These are phyloP conservation scores for Niebla homalea DNA, from an alignment of 495 filamentous ascomycete species.

Conservation along the genomic window DNA sequence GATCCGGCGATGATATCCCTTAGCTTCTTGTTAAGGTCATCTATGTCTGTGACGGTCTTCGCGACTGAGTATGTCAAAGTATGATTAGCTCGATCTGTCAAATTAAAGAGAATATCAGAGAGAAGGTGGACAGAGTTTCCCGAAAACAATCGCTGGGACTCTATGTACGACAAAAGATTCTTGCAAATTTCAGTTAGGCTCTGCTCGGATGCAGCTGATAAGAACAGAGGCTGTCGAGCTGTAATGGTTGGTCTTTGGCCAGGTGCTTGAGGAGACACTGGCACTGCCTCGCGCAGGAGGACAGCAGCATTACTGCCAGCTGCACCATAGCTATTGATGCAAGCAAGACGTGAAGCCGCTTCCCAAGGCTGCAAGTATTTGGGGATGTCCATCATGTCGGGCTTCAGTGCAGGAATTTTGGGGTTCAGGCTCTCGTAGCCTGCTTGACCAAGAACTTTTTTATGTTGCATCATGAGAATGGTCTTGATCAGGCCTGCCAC, in stretches of 20 bases:
- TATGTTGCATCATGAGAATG: slow-evolving; percentile 30
- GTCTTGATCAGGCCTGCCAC: slow-evolving; percentile 29
- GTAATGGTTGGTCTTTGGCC: neutral
- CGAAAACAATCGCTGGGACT: no score
- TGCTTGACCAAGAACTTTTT: slow-evolving; percentile 21
- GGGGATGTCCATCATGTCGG: slow-evolving; percentile 20
- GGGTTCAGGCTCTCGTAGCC: slow-evolving; percentile 26
- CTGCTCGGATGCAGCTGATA: neutral
- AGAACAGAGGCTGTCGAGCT: neutral
- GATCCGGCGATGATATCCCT: neutral
- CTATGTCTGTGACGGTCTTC: slow-evolving; percentile 7
- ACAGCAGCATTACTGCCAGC: slow-evolving; percentile 34
- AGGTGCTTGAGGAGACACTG: neutral
- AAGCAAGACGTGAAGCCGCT: slow-evolving; percentile 10
- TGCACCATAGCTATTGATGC: slow-evolving; percentile 38
- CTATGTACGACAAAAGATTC: neutral
- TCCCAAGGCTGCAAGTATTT: slow-evolving; percentile 13
- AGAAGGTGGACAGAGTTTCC: neutral
- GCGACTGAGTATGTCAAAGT: neutral
- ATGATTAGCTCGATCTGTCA: neutral
- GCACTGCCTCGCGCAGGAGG: slow-evolving; percentile 19
- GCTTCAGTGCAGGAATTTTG: slow-evolving; percentile 19
- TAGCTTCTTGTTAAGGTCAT: slow-evolving; percentile 18
- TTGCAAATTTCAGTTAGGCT: neutral
- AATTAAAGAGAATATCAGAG: neutral